Conservation (phyloP, 106 monocot genomes). For the Alisma plantagoaquatica region DNA sequence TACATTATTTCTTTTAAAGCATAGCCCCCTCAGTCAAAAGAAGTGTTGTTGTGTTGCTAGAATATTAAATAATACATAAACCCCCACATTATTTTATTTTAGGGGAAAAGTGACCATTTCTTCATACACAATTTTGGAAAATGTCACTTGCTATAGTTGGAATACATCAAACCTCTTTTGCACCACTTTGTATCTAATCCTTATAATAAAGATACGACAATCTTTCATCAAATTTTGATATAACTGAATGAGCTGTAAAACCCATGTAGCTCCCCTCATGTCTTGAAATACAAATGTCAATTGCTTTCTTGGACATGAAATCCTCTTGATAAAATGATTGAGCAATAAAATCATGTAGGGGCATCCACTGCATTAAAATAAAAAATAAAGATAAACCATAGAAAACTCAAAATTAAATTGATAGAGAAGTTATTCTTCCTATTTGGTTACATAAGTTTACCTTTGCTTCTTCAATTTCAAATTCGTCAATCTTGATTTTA, state of each 20-base stretch:
- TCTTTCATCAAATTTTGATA: slow-evolving; percentile 75
- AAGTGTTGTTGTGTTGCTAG: no score
- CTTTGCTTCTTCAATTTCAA: slow-evolving; percentile 75
- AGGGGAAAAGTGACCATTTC: no score
- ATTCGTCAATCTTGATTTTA: slow-evolving; percentile 47
- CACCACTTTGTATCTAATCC: no score
- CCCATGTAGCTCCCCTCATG: slow-evolving; percentile 35
- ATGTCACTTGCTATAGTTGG: no score
- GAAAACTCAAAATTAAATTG: not conserved
- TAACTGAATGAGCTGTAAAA: slow-evolving; percentile 36
- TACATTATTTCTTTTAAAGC: no score
- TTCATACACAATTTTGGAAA: no score
- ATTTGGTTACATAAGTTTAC: no score
- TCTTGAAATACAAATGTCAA: slow-evolving; percentile 39
- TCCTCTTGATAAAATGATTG: slow-evolving; percentile 64
- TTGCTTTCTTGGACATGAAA: slow-evolving; percentile 33
- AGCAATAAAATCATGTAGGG: slow-evolving; percentile 45
- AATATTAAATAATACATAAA: no score
- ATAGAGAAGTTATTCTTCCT: not conserved
- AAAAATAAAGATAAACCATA: not conserved
- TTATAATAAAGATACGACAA: slow-evolving; percentile 45
- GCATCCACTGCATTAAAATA: slow-evolving; percentile 57
- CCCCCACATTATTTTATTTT: no score
- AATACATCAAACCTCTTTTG: no score
- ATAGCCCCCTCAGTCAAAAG: no score